A percentile compares a stretch with the other conserved stretches of the same genome.
These are phyloP conservation scores for Fusarium sp. DNA, from an alignment of 2,329 filamentous ascomycete genomes.

Conservation along the genomic window DNA sequence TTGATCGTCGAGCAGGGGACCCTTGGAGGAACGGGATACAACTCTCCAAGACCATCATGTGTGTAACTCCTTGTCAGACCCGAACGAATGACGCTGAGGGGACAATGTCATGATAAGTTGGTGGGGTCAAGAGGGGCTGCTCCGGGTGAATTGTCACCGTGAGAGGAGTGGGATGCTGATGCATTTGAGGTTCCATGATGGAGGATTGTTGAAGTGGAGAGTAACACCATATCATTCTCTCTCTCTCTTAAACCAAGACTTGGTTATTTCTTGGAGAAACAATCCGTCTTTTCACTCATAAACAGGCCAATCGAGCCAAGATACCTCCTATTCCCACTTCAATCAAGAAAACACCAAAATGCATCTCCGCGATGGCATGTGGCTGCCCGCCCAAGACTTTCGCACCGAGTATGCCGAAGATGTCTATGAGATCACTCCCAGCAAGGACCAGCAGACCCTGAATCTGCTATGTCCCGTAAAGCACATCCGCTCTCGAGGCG, in stretches of 20 bases:
- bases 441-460: slow-evolving; percentile 57
- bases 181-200: slow-evolving; percentile 27
- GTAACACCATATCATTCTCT: slow-evolving; percentile 7
- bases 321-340: no score
- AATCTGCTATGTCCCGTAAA: slow-evolving; percentile 65
- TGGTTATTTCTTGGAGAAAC: slow-evolving; percentile 2
- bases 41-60: background rate
- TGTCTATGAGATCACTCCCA: slow-evolving; percentile 60
- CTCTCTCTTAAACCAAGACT: slow-evolving; percentile 8
- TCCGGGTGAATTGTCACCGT: slow-evolving; percentile 35
- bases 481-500: slow-evolving; percentile 62
- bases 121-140: slow-evolving; percentile 39
- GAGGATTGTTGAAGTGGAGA: slow-evolving; percentile 18
- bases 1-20: slow-evolving; percentile 22
- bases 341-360: slow-evolving; percentile 33
- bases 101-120: slow-evolving; percentile 30
- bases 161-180: background rate
- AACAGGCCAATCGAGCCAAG: slow-evolving; percentile 11
- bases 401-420: slow-evolving; percentile 74
- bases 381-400: slow-evolving; percentile 70
- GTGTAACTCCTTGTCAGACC: slow-evolving; percentile 3
- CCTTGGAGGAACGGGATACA: slow-evolving; percentile 18
- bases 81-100: slow-evolving; percentile 31
- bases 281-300: background rate
- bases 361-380: slow-evolving; percentile 60